phyloP scores from a whole-genome alignment of 495 filamentous ascomycete species.

The Lindgomyces ingoldianus region DNA sequence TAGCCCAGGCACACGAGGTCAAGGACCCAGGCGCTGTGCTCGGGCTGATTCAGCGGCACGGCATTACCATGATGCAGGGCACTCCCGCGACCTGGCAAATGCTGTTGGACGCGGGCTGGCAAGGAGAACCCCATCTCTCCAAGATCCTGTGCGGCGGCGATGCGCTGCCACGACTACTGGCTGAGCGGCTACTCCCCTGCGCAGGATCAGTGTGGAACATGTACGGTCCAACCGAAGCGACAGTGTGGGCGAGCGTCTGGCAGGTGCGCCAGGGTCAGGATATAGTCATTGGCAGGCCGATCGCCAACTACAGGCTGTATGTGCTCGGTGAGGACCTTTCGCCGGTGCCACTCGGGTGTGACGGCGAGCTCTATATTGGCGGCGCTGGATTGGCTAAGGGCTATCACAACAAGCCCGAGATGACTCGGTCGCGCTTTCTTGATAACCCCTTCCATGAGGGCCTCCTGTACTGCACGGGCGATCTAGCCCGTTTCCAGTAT shows the following conservation, averaged over 20 bases:
- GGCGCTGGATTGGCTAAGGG: conserved; percentile 46
- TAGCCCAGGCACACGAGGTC: conserved; percentile 29
- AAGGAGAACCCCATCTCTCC: conserved; percentile 8
- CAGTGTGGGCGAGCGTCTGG: conserved; percentile 38
- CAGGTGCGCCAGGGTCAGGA: conserved; percentile 20
- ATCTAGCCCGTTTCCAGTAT: conserved; percentile 50
- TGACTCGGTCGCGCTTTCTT: conserved; percentile 45
- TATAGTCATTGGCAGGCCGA: not conserved
- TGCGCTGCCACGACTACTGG: conserved; percentile 31
- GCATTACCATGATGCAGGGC: conserved; percentile 39
- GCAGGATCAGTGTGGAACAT: conserved; percentile 15
- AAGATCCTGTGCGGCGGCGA: conserved; percentile 40
- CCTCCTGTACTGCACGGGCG: conserved; percentile 55
- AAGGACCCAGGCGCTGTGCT: conserved; percentile 31
- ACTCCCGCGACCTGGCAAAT: conserved; percentile 41
- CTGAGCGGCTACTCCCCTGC: conserved; percentile 38
- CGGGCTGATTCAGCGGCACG: conserved; percentile 32
- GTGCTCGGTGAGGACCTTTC: conserved; percentile 19
- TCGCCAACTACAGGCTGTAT: not conserved
- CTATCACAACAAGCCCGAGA: conserved; percentile 47
- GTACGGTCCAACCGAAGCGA: conserved; percentile 46
- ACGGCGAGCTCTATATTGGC: conserved; percentile 49
- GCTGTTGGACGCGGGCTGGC: conserved; percentile 39
- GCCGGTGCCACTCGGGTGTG: conserved; percentile 30
- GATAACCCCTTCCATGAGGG: conserved; percentile 40